Percentiles rank a stretch among this genome's conserved stretches.
Conservation (phyloP, 768 basidiomycete species). For the Russula emetica region DNA sequence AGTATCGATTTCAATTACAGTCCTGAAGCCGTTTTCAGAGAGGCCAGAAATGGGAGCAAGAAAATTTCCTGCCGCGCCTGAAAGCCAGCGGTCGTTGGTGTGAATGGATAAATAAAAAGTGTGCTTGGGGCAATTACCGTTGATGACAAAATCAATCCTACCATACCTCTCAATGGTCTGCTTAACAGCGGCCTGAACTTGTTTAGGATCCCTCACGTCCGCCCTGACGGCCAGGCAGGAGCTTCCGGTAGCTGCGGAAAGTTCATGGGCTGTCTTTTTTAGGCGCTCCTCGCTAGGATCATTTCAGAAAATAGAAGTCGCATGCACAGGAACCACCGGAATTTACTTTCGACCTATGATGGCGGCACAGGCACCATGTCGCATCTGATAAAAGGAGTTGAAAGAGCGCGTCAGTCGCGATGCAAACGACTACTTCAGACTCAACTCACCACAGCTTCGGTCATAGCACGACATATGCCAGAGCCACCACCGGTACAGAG, state of each 20-base stretch:
- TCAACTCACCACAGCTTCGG: slow-evolving; percentile 66
- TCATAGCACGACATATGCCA: slow-evolving; percentile 90
- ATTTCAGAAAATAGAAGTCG: slow-evolving; percentile 2
- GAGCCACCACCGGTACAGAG: slow-evolving; percentile 91
- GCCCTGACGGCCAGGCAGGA: slow-evolving; percentile 68
- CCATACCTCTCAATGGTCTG: slow-evolving; percentile 75
- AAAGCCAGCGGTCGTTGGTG: background rate
- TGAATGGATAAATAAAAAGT: background rate
- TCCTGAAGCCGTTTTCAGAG: slow-evolving; percentile 86
- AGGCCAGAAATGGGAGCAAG: slow-evolving; percentile 78
- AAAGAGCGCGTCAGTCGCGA: slow-evolving; percentile 1
- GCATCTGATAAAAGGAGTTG: slow-evolving; percentile 49
- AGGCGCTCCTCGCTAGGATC: slow-evolving; percentile 62
- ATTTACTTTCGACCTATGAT: slow-evolving; percentile 87
- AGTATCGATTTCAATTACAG: slow-evolving; percentile 92
- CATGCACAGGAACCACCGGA: background rate
- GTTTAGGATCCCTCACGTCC: slow-evolving; percentile 77
- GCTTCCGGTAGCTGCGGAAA: slow-evolving; percentile 64
- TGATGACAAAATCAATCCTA: slow-evolving; percentile 90
- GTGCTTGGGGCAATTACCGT: slow-evolving; percentile 50
- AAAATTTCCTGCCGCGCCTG: slow-evolving; percentile 96
- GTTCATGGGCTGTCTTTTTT: slow-evolving; percentile 60
- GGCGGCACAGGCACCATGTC: slow-evolving; percentile 71
- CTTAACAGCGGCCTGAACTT: slow-evolving; percentile 69
- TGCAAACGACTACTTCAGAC: background rate